Conservation (phyloP, 306 rosid genomes). For the Quercus mongolica region DNA sequence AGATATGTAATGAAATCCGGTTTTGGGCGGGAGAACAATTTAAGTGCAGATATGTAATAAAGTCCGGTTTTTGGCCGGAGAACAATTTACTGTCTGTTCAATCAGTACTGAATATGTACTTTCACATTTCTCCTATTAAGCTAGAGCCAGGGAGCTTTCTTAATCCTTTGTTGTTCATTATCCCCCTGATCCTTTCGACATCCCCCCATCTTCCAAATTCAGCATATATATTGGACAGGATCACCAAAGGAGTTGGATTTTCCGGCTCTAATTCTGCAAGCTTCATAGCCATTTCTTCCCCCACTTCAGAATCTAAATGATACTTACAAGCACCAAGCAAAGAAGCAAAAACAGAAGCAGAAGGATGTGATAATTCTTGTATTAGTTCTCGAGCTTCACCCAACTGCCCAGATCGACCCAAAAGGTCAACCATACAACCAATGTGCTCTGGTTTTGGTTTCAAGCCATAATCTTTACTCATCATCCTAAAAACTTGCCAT, state of each 20-base stretch:
- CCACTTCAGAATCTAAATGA: constrained; percentile 51
- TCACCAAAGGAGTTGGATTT: constrained; percentile 54
- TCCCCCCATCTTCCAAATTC: constrained; percentile 70
- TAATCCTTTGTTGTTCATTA: constrained; percentile 41
- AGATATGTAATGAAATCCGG: constrained; percentile 15
- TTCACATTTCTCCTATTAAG: constrained; percentile 43
- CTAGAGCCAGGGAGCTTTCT: constrained; percentile 62
- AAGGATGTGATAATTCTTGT: constrained; percentile 50
- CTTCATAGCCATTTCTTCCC: constrained; percentile 56
- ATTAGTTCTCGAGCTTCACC: constrained; percentile 45
- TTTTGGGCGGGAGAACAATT: constrained; percentile 22
- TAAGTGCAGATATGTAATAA: constrained; percentile 14
- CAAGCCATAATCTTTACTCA: constrained; percentile 46
- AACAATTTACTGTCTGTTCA: constrained; percentile 15
- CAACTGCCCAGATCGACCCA: constrained; percentile 64
- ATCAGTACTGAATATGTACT: constrained; percentile 15
- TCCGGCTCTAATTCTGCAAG: constrained; percentile 60
- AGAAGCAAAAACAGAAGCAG: constrained; percentile 55
- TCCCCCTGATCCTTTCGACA: constrained; percentile 61
- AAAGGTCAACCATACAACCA: constrained; percentile 65
- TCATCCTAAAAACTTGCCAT: constrained; percentile 49
- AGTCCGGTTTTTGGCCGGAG: constrained; percentile 17
- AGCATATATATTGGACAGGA: constrained; percentile 67
- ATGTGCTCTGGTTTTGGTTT: constrained; percentile 57
- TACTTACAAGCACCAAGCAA: constrained; percentile 63